These are phyloP conservation scores for Diaporthe vaccinii DNA, from an alignment of 2,329 filamentous ascomycete genomes.

Conservation along the genomic window DNA sequence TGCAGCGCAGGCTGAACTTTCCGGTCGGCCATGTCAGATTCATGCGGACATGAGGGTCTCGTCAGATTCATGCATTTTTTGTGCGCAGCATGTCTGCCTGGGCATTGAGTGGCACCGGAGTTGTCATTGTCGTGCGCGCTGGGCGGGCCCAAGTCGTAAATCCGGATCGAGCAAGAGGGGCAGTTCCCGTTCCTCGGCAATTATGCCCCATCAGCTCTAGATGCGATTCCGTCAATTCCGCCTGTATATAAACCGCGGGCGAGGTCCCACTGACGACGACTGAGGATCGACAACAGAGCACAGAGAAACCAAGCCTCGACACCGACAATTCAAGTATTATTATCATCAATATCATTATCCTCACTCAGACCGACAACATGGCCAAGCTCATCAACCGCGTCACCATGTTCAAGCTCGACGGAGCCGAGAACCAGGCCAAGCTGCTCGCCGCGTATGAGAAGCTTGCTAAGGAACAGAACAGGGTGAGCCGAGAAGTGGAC, in stretches of 20 bases:
- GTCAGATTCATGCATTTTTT: conserved; percentile 7
- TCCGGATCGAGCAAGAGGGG: conserved; percentile 6
- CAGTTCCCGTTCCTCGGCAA: conserved; percentile 15
- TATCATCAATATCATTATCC: background rate
- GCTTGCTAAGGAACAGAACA: conserved; percentile 56
- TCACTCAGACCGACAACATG: conserved; percentile 49
- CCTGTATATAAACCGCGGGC: conserved; percentile 2
- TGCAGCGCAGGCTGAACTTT: background rate
- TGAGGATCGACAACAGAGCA: background rate
- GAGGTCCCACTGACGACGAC: background rate
- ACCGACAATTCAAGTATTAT: background rate
- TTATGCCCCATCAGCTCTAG: background rate
- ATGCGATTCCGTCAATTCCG: conserved; percentile 1
- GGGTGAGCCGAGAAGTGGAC: conserved; percentile 49
- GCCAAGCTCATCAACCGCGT: conserved; percentile 60
- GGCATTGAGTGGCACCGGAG: conserved; percentile 24
- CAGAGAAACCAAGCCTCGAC: background rate
- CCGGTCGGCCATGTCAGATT: conserved; percentile 27
- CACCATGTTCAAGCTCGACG: conserved; percentile 68
- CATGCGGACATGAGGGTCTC: conserved; percentile 7
- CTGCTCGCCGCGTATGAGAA: conserved; percentile 60
- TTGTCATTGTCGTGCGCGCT: background rate
- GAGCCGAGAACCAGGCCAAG: conserved; percentile 57
- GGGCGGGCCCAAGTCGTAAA: conserved; percentile 1
- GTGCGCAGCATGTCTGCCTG: conserved; percentile 4